Evolutionary conservation across 768 basidiomycete genomes (phyloP), one percentile per base, ranked within the genome.

Genomic region (Auriculariales sp.): DNA sequence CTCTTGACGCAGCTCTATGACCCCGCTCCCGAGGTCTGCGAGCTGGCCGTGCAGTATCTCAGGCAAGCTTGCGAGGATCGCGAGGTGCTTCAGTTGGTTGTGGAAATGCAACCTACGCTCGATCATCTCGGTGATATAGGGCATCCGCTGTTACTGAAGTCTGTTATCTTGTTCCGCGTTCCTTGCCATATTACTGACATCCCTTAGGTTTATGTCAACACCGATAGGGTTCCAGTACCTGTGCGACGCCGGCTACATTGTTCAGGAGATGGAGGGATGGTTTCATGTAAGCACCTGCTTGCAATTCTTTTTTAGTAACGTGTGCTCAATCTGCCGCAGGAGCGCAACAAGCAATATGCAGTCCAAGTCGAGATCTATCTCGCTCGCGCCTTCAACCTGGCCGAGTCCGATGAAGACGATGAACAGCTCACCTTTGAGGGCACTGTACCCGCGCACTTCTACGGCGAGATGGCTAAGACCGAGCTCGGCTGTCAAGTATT

Each of bases 381-480:
- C 24, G 77, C 88, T 2, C 81, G 82, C 51, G 79, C 81, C 3
- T 86, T 92, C 63, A 78, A 71, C 54, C 75, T 66, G 31, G 69
- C 68, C 11, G 61, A 65, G 28, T 63, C 67, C 30, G 63, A 70
- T 0, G 75, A 77, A 5, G 88, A 83, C n/a, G 82, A 83, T n/a
- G 78, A 79, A 39, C 81, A 84, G 34, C 56, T 76, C 25, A 73
- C 75, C 17, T 88, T 86, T 51, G 91, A 0, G 48, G 85, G 84
- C 11, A 81, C 82, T 10, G 87, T 91, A 11, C 95, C 94, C 2
- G 80, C 86, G 1, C 93, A 99, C 63, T 98, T 99, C 65, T 94
- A 97, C 58, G 94, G 94, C 19, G 94, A 97, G 64, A 87, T 98
- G 76, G 83, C 92, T 42, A 97, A 95, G 64, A 98, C 95, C 3